Conservation (phyloP, 306 rosid genomes). For the Betula pendula region DNA sequence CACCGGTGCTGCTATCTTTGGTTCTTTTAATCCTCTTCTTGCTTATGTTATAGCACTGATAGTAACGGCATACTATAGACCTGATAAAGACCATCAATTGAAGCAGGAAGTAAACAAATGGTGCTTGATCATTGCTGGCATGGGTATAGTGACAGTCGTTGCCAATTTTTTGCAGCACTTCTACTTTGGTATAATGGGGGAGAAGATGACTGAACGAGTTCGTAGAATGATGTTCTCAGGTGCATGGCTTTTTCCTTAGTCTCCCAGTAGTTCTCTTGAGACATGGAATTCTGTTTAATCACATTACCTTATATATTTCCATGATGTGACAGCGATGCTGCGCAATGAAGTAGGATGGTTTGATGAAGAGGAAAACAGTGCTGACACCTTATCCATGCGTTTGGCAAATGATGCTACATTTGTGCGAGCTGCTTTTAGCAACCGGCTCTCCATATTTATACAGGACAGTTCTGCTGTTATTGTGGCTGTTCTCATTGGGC, state of each 20-base stretch:
- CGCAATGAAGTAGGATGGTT: slow-evolving; percentile 99
- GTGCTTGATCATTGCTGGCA: slow-evolving; percentile 97
- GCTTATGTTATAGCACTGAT: slow-evolving; percentile 92
- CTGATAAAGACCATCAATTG: slow-evolving; percentile 37
- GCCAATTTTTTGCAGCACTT: slow-evolving; percentile 99
- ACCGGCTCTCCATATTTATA: slow-evolving; percentile 93
- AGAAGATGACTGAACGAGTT: slow-evolving; percentile 99
- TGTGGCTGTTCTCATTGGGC: slow-evolving; percentile 93
- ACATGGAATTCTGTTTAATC: slow-evolving; percentile 10
- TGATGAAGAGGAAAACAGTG: slow-evolving; percentile 95
- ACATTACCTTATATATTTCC: slow-evolving; percentile 36
- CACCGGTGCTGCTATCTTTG: slow-evolving; percentile 96
- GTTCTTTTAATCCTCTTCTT: slow-evolving; percentile 98
- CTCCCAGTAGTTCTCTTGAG: slow-evolving; percentile 12
- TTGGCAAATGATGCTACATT: slow-evolving; percentile 99
- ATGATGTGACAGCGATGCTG: slow-evolving; percentile 80
- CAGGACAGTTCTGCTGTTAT: slow-evolving; percentile 97
- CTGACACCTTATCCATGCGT: slow-evolving; percentile 98
- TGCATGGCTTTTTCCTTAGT: slow-evolving; percentile 29
- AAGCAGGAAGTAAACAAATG: slow-evolving; percentile 71
- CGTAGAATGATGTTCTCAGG: slow-evolving; percentile 99
- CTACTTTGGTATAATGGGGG: slow-evolving; percentile 99
- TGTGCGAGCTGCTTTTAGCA: slow-evolving; percentile 98
- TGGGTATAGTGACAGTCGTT: slow-evolving; percentile 93
- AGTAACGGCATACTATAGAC: slow-evolving; percentile 74